These are phyloP conservation scores for Suhomyces taliae DNA, from an alignment of 1,139 yeast genomes.

Conservation along the genomic window DNA sequence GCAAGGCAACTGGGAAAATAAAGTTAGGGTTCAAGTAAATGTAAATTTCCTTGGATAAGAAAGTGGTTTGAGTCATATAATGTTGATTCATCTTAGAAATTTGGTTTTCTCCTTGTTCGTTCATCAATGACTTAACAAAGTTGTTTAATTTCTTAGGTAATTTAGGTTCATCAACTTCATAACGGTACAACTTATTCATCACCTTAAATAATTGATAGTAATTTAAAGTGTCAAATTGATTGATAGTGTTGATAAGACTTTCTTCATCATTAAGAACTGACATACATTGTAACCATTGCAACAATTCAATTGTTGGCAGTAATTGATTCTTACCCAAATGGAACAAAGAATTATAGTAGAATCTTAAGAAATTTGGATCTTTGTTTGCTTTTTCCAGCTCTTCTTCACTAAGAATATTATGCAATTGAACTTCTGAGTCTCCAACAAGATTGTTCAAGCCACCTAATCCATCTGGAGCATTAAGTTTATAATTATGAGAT, in stretches of 20 bases:
- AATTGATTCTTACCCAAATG: slow-evolving; percentile 65
- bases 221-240: slow-evolving; percentile 59
- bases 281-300: slow-evolving; percentile 90
- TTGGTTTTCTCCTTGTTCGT: slow-evolving; percentile 43
- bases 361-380: slow-evolving; percentile 37
- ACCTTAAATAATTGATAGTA: slow-evolving; percentile 71
- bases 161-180: slow-evolving; percentile 77
- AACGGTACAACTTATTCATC: slow-evolving; percentile 68
- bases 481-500: slow-evolving; percentile 63
- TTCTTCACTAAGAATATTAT: slow-evolving; percentile 21
- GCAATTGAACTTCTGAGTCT: slow-evolving; percentile 17
- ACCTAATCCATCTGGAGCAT: slow-evolving; percentile 29
- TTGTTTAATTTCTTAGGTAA: slow-evolving; percentile 49
- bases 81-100: slow-evolving; percentile 33
- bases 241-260: slow-evolving; percentile 57
- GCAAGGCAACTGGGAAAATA: slow-evolving; percentile 54
- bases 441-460: slow-evolving; percentile 25
- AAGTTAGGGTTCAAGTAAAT: slow-evolving; percentile 50
- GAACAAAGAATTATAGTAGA: slow-evolving; percentile 57
- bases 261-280: slow-evolving; percentile 59
- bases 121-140: slow-evolving; percentile 32
- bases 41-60: slow-evolving; percentile 41
- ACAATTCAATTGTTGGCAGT: slow-evolving; percentile 71
- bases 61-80: slow-evolving; percentile 46
- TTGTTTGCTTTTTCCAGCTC: slow-evolving; percentile 6